These are phyloP conservation scores for Paecilomyces niveus DNA, from an alignment of 2,329 filamentous ascomycete genomes.

Conservation along the genomic window DNA sequence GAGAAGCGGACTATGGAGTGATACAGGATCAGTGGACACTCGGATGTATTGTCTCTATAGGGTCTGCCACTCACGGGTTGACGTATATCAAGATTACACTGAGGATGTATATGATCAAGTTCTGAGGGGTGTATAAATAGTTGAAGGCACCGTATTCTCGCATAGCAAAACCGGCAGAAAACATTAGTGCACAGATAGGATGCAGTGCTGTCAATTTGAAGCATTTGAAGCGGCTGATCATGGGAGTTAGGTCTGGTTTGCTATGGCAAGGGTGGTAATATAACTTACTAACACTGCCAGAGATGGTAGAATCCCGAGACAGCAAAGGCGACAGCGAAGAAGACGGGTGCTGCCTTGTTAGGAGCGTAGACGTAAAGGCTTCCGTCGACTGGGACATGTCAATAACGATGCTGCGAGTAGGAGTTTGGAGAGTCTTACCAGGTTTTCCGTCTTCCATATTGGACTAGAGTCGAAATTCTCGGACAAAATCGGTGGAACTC, in stretches of 20 bases:
- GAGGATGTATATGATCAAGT: slow-evolving; percentile 40
- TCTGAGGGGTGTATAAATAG: slow-evolving; percentile 29
- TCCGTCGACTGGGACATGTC: slow-evolving; percentile 19
- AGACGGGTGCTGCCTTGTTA: slow-evolving; percentile 34
- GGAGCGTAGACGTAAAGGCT: slow-evolving; percentile 36
- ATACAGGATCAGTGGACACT: background rate
- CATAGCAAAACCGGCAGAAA: slow-evolving; percentile 50
- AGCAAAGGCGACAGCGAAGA: slow-evolving; percentile 33
- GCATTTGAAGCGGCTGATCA: slow-evolving; percentile 47
- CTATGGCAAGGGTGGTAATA: slow-evolving; percentile 1
- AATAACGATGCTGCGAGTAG: slow-evolving; percentile 1
- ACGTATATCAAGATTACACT: slow-evolving; percentile 35
- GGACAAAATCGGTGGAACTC: background rate
- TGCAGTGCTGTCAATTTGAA: slow-evolving; percentile 52
- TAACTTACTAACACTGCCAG: slow-evolving; percentile 52
- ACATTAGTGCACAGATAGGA: slow-evolving; percentile 48
- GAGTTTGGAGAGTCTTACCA: background rate
- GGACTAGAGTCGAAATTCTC: background rate
- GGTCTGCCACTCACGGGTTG: slow-evolving; percentile 22
- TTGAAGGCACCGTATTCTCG: slow-evolving; percentile 49
- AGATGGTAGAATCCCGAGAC: slow-evolving; percentile 37
- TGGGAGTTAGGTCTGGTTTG: background rate
- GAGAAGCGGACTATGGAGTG: slow-evolving; percentile 48
- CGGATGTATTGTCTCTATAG: background rate
- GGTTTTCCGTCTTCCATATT: background rate